Evolutionary conservation across 1,139 yeast species (phyloP).

Genomic region (Blastobotrys proliferans): DNA sequence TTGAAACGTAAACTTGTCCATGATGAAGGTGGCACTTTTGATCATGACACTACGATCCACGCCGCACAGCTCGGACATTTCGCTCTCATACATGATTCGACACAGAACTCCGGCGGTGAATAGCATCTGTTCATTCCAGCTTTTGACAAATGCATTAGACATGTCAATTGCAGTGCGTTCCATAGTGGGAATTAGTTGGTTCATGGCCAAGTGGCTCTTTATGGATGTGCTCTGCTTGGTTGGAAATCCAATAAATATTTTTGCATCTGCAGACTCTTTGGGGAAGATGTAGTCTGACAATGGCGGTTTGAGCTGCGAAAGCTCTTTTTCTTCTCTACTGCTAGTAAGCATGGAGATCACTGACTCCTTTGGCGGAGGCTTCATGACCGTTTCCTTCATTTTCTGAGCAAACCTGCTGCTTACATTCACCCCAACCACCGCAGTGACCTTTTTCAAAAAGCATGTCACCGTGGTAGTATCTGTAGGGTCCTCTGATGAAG

Average conservation of each 20-base stretch:
- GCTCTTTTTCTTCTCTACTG: conserved; percentile 29
- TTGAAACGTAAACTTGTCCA: conserved; percentile 33
- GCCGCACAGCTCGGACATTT: conserved; percentile 24
- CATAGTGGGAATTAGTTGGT: conserved; percentile 42
- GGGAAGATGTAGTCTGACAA: conserved; percentile 38
- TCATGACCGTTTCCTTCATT: conserved; percentile 40
- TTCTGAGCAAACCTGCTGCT: conserved; percentile 32
- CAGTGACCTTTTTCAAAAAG: conserved; percentile 34
- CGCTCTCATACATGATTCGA: conserved; percentile 37
- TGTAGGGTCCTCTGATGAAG: conserved; percentile 31
- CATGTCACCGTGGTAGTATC: conserved; percentile 33
- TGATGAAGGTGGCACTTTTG: conserved; percentile 27
- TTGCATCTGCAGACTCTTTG: conserved; percentile 35
- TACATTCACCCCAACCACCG: conserved; percentile 31
- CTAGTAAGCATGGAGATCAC: conserved; percentile 34
- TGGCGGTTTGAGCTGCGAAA: conserved; percentile 33
- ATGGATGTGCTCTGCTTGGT: conserved; percentile 41
- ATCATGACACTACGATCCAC: conserved; percentile 13
- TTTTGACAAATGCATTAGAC: conserved; percentile 39
- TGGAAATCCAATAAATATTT: conserved; percentile 41
- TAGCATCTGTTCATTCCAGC: conserved; percentile 41
- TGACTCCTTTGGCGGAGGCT: conserved; percentile 40
- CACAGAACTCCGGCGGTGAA: conserved; percentile 38
- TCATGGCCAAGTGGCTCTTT: conserved; percentile 38
- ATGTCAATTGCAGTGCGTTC: conserved; percentile 43